Conservation (phyloP, 83 land plant genomes). For the Picea abies region DNA sequence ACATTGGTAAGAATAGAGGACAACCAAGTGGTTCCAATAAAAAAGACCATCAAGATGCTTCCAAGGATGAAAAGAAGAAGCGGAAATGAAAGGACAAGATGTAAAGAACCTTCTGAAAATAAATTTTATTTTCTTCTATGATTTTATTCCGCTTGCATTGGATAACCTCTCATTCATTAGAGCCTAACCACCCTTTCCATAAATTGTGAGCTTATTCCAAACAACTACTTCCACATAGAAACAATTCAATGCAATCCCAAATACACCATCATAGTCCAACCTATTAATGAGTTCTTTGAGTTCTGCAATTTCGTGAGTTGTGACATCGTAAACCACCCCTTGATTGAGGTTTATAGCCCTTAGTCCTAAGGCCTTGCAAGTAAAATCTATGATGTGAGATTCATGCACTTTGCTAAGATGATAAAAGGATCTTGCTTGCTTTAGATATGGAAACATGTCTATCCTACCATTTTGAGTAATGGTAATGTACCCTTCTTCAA, state of each 20-base stretch:
- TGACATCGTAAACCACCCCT: constrained; percentile 96
- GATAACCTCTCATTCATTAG: neutral
- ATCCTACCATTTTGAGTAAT: constrained; percentile 96
- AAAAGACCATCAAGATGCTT: neutral
- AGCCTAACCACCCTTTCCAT: constrained; percentile 99
- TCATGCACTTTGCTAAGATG: constrained; percentile 99
- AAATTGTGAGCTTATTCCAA: constrained; percentile 93
- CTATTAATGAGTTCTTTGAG: constrained; percentile 91
- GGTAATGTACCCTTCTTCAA: constrained; percentile 94
- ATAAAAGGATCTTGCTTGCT: constrained; percentile 97
- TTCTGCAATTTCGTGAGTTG: constrained; percentile 78
- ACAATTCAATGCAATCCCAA: constrained; percentile 93
- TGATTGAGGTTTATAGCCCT: constrained; percentile 95
- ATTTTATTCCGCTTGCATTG: too few relatives aligned
- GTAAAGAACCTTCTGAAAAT: too few relatives aligned
- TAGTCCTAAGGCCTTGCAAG: constrained; percentile 98
- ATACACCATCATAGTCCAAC: constrained; percentile 95
- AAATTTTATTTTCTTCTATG: too few relatives aligned
- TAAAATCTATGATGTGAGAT: constrained; percentile 91
- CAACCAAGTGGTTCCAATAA: too few relatives aligned
- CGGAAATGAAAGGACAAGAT: too few relatives aligned
- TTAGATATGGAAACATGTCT: constrained; percentile 93
- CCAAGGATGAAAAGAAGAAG: too few relatives aligned
- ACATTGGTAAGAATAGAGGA: too few relatives aligned
- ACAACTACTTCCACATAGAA: constrained; percentile 98